Conservation (phyloP, 2,329 filamentous ascomycete genomes). For the Elsinoe perseae region DNA sequence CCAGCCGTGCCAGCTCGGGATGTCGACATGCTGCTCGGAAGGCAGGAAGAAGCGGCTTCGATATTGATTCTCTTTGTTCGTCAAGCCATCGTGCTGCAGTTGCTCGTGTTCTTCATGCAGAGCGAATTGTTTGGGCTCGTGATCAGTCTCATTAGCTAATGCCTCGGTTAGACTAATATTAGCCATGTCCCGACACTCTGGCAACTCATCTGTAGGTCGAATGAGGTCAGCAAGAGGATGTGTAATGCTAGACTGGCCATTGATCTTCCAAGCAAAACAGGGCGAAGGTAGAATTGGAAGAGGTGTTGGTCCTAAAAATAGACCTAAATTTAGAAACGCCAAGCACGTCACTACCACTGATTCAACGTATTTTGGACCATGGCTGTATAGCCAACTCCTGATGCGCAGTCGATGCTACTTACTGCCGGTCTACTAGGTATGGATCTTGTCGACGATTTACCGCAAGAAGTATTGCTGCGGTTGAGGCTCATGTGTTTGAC, state of each 20-base stretch:
- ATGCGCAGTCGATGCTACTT: not conserved
- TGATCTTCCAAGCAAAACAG: constrained; percentile 3
- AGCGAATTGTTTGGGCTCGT: not conserved
- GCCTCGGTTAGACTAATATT: constrained; percentile 7
- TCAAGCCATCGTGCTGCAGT: not conserved
- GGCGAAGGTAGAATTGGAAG: not conserved
- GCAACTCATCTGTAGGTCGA: not conserved
- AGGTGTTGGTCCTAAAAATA: constrained; percentile 11
- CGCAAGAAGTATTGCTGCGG: not conserved
- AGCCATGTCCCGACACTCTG: not conserved
- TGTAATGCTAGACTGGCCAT: not conserved
- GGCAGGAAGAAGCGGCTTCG: not conserved
- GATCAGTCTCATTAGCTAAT: not conserved
- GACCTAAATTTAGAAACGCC: constrained; percentile 8
- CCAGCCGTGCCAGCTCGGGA: not conserved
- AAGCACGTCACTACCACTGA: constrained; percentile 7
- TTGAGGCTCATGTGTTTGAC: not conserved
- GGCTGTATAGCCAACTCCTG: not conserved
- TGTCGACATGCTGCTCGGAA: constrained; percentile 2
- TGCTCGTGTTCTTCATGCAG: not conserved
- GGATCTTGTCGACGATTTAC: too few relatives aligned
- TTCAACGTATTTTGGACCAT: not conserved
- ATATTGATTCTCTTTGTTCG: constrained; percentile 1
- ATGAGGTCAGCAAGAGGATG: not conserved
- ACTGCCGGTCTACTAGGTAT: not conserved